Base-by-base conservation (phyloP, 2,329 filamentous ascomycete genomes). In the Paecilomyces variotii region DNA sequence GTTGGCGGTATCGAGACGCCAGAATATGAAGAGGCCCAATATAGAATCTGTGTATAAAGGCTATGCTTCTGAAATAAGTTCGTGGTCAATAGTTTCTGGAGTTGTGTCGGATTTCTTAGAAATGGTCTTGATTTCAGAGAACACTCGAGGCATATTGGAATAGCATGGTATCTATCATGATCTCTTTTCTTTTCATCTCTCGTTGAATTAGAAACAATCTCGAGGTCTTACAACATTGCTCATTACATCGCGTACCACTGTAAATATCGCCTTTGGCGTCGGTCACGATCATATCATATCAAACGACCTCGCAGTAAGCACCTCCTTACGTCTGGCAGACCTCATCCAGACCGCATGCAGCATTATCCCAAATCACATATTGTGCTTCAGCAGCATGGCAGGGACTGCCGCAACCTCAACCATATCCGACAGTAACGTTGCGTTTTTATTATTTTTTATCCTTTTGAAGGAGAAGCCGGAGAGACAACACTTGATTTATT, bases 151-250 rank as follows among this genome's bases (percentile, higher is more conserved):
- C 6, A 45, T 45, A 45, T 45, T 39, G 14, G n/a, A 45, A 19
- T 19, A 45, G n/a, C n/a, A 19, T 71, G 70, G 70, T 72, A 72
- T 72, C 69, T 71, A 69, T 65, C 67, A 64, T 32, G 30, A 10
- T 32, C 30, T 64, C 62, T 58, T 64, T 61, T 62, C 53, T 27
- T 53, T 52, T 39, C 30, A 50, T 28, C 39, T 59, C 50, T 56
- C 24, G 62, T 60, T 56, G 64, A 60, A 59, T 45, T 55, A 45
- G 5, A 45, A 45, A 24, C n/a, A 45, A 14, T 45, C 19, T 24
- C 39, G 39, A 45, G 39, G 39, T 45, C 19, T 45, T 4, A 45
- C 54, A 61, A 61, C 60, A 57, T 61, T 53, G 24, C 50, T 52
- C 50, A 52, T 52, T 26, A 52, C 50, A 52, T 52, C 27, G 50